phyloP scores from a whole-genome alignment of 768 basidiomycete species.

The Pholiota molesta region DNA sequence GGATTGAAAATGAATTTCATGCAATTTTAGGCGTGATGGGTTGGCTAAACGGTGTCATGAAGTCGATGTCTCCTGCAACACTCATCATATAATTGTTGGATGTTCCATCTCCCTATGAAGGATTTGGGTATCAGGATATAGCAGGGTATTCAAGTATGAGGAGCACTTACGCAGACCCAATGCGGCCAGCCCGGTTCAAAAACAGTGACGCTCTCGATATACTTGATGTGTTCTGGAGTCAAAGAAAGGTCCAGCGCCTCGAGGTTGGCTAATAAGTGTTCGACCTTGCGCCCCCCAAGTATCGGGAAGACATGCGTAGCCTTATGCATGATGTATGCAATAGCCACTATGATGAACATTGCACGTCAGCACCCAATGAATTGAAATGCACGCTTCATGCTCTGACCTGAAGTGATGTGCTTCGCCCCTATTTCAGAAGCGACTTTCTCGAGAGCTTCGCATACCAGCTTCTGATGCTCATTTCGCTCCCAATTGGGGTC shows the following conservation, averaged over 20 bases:
- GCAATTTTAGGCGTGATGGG: background rate
- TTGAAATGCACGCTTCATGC: background rate
- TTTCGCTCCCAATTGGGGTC: background rate
- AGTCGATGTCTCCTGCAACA: background rate
- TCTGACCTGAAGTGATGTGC: background rate
- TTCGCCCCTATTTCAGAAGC: background rate
- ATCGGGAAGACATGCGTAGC: background rate
- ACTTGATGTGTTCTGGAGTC: slow-evolving; percentile 42
- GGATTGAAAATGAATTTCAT: too few species aligned
- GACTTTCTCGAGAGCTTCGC: background rate
- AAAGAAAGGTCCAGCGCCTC: slow-evolving; percentile 48
- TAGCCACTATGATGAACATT: background rate
- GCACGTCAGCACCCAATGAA: too few species aligned
- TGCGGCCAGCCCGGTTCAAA: slow-evolving; percentile 52
- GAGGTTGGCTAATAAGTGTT: slow-evolving; percentile 50
- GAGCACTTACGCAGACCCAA: background rate
- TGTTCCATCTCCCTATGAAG: background rate
- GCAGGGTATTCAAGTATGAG: background rate
- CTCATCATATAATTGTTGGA: background rate
- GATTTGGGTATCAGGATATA: background rate
- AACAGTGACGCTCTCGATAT: slow-evolving; percentile 41
- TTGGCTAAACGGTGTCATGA: background rate
- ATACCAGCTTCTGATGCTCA: background rate
- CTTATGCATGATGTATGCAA: background rate
- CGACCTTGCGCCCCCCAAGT: slow-evolving; percentile 39